Evolutionary conservation across 106 monocot species (phyloP), one percentile per base, ranked within the genome.

Genomic region (Dendrobium huoshanense): DNA sequence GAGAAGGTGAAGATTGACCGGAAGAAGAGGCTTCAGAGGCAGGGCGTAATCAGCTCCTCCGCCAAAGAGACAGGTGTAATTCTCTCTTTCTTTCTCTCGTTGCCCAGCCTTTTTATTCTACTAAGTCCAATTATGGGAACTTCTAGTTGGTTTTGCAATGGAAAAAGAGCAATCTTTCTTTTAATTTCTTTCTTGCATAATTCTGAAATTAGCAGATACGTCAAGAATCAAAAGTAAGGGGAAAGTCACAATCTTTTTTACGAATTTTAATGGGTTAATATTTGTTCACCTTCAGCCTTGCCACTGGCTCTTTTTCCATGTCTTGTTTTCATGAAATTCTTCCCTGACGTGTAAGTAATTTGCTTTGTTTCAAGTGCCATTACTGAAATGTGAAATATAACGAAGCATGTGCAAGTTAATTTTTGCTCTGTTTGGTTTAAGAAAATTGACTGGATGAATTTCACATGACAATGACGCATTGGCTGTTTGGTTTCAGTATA

Each of bases 1-100:
- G 94, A 98, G 86, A 90, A 74, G 47, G 96, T 98, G 73, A 94
- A 94, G 89, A 83, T 89, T 78, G 97, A 97, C 75, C 84, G 92
- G 79, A 83, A 92, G 85, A 94, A 88, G 87, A 84, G 97, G 86
- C 85, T 98, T 27, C 72, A 92, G 83, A 82, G 91, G 68, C 97
- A 98, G 79, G 91, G 87, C 4, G 80, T 92, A 79, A 91, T 98
- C 83, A 91, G 81, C 67, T 92, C 94, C 33, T 92, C 94, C 45
- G 64, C 49, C 37, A 89, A 84, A 77, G 97, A 98, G 81, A 97
- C 89, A 80, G 96, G 96, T 96, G 19, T 4, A 1, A 5, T 7
- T 56, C 22, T 37, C 18, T 37, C 47, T 74, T 20, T n/a, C 42
- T n/a, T 44, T 44, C 74, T 20, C 43, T 43, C 2, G 1, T 51